Conservation (phyloP, 2,329 filamentous ascomycete species). For the Triangularia setosa region DNA sequence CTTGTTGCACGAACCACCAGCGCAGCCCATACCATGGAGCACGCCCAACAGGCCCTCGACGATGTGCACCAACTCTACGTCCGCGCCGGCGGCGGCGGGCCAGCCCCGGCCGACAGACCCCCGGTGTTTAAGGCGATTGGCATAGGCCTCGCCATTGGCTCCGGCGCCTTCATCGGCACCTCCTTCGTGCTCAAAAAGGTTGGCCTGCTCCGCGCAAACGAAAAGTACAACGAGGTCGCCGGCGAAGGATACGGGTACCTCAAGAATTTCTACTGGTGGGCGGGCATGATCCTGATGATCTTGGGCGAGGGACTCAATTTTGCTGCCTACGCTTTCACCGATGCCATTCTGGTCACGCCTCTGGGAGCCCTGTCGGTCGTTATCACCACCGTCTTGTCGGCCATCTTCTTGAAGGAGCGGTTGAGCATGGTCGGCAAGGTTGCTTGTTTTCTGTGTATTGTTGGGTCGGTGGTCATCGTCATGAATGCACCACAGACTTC, state of each 20-base stretch:
- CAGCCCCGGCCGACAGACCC: conserved; percentile 37
- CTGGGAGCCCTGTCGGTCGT: conserved; percentile 89
- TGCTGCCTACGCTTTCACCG: conserved; percentile 92
- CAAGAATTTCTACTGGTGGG: conserved; percentile 94
- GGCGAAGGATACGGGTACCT: conserved; percentile 97
- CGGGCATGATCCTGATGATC: conserved; percentile 95
- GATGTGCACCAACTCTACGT: conserved; percentile 40
- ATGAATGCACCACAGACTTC: conserved; percentile 87
- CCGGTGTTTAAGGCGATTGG: conserved; percentile 77
- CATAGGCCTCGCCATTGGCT: conserved; percentile 78
- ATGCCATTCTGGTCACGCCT: conserved; percentile 91
- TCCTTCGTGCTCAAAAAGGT: conserved; percentile 97
- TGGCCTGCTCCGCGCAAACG: conserved; percentile 84
- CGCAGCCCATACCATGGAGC: conserved; percentile 27
- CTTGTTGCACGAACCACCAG: conserved; percentile 11
- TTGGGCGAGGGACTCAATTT: conserved; percentile 96
- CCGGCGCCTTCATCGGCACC: conserved; percentile 86
- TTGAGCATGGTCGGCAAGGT: conserved; percentile 95
- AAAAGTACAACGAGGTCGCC: conserved; percentile 92
- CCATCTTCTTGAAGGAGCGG: conserved; percentile 92
- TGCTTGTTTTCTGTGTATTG: conserved; percentile 89
- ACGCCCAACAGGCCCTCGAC: conserved; percentile 27
- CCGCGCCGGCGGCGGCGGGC: conserved; percentile 32
- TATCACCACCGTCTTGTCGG: conserved; percentile 83
- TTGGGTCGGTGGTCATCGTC: conserved; percentile 89